phyloP scores from a whole-genome alignment of 495 filamentous ascomycete species.

The Neurospora intermedia region DNA sequence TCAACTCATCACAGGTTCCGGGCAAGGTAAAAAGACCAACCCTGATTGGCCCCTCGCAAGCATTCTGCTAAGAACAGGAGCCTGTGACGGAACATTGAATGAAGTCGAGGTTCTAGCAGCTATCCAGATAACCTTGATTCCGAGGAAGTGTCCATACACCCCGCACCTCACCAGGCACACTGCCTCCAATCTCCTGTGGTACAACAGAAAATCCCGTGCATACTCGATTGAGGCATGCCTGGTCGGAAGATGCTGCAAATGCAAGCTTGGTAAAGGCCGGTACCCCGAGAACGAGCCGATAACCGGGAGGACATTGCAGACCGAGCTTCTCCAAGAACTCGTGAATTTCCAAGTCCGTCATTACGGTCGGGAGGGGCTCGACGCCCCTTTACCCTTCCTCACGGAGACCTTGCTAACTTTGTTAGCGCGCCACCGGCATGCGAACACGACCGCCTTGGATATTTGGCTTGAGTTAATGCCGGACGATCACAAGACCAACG shows the following conservation, averaged over 20 bases:
- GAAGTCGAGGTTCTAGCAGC: not conserved
- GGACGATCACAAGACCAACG: not conserved
- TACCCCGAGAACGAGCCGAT: not conserved
- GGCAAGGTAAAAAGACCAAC: not conserved
- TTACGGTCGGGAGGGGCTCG: not conserved
- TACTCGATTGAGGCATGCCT: not conserved
- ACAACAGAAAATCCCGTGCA: not conserved
- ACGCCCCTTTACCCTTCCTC: not conserved
- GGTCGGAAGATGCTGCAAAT: not conserved
- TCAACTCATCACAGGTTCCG: not conserved
- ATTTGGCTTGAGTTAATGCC: not conserved
- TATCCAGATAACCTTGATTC: not conserved
- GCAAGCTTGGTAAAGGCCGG: not conserved
- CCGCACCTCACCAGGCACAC: not conserved
- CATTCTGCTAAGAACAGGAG: not conserved
- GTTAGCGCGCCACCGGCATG: not conserved
- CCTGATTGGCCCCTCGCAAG: not conserved
- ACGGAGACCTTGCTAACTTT: not conserved
- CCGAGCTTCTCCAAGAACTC: not conserved
- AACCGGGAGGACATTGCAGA: not conserved
- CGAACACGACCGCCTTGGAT: not conserved
- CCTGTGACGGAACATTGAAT: not conserved
- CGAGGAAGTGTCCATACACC: not conserved
- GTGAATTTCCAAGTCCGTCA: not conserved
- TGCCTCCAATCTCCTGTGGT: not conserved